These are phyloP conservation scores for Epithemia pelagica DNA, from an alignment of 108 stramenopile species.

Conservation along the genomic window DNA sequence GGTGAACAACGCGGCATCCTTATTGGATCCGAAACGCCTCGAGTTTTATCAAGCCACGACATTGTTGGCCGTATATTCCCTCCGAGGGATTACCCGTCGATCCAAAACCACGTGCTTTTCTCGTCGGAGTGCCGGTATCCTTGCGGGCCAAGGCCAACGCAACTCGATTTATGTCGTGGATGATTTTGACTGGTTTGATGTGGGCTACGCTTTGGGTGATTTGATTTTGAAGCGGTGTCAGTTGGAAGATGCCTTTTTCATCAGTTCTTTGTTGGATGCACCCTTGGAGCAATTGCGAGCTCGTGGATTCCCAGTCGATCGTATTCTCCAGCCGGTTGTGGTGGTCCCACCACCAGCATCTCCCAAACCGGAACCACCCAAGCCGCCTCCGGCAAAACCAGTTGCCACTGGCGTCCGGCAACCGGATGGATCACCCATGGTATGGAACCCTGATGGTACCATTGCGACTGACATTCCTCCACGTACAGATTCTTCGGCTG, in stretches of 20 bases:
- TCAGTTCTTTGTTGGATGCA: slow-evolving; percentile 60
- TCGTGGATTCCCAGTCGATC: slow-evolving; percentile 70
- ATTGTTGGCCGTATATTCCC: too few relatives aligned
- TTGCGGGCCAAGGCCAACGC: slow-evolving; percentile 20
- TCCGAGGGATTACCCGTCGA: slow-evolving; percentile 33
- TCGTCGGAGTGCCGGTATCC: slow-evolving; percentile 10
- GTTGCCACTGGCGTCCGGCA: background rate
- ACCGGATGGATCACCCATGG: background rate
- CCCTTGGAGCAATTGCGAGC: slow-evolving; percentile 58
- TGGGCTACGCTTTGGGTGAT: slow-evolving; percentile 60
- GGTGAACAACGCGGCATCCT: slow-evolving; percentile 42
- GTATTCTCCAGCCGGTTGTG: slow-evolving; percentile 55
- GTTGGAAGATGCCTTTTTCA: slow-evolving; percentile 70
- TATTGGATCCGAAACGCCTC: too few relatives aligned
- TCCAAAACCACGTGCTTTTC: slow-evolving; percentile 54
- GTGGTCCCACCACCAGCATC: too few relatives aligned
- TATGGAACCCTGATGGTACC: background rate
- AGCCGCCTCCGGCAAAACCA: background rate
- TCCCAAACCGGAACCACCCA: slow-evolving; percentile 8
- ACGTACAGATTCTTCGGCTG: slow-evolving; percentile 6
- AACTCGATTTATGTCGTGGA: slow-evolving; percentile 63
- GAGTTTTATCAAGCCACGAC: too few relatives aligned
- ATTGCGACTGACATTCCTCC: background rate
- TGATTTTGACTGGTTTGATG: too few relatives aligned
- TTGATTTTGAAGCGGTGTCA: slow-evolving; percentile 65